Evolutionary conservation across 2,329 filamentous ascomycete genomes (phyloP), one percentile per base, ranked within the genome.

Genomic region (Diaporthe eres): DNA sequence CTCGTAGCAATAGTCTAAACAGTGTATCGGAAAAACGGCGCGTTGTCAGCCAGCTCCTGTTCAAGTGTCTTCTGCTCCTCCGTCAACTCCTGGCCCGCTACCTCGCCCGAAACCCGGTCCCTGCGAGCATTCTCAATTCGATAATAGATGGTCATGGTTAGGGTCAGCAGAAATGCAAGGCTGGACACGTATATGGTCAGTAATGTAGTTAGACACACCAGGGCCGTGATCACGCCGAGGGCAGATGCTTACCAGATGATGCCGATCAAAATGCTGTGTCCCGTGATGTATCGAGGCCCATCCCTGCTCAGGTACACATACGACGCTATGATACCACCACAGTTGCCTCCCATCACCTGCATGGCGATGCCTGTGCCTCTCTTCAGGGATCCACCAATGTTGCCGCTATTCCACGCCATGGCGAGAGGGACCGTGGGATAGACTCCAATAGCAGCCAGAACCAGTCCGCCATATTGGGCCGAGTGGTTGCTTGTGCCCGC

Each of bases 351-450:
- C 78, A 79, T 79, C 37, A 79, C 78, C 70, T 79, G 78, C 78
- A 79, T 79, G 17, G 78, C 78, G 17, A 74, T 75, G 17, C 60
- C 58, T 0, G 70, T 72, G 7, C 70, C 74, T 55, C 74, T 34
- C 60, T 75, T 75, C n/a, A 72, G 39, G 15, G 74, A 75, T 7
- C 88, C 89, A 3, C 88, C 88, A 67, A 91, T 89, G 78, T 91
- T 91, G 81, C 89, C 90, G n/a, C 87, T 87, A 74, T 90, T 90
- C 90, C 89, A 91, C 39, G 89, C 88, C 73, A 91, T 85, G 57
- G 87, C 87, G 44, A 90, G 85, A 9, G 90, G 89, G 4, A 90
- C 88, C 77, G 89, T 88, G 47, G 88, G 87, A 81, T 91, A 91
- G 78, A 88, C 87, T 12, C 86, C 88, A 15, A 84, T 82, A 0